Conservation (phyloP, 2,329 filamentous ascomycete species). For the Lecanicillium sp. region DNA sequence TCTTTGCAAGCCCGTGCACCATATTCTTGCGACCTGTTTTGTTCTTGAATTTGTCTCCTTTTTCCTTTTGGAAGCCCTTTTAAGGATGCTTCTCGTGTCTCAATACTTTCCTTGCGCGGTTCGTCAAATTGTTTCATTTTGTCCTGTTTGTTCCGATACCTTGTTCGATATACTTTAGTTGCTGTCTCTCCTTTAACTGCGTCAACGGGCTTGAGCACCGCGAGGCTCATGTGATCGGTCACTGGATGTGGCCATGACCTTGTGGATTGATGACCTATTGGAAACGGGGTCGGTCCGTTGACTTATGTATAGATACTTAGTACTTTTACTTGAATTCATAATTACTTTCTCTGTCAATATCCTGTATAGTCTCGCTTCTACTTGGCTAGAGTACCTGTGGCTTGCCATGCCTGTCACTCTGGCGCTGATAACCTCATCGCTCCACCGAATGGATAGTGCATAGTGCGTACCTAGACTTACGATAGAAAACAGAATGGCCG, state of each 20-base stretch:
- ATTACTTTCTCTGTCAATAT: slow-evolving; percentile 17
- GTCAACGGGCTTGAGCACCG: slow-evolving; percentile 6
- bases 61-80: slow-evolving; percentile 8
- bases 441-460: too few relatives aligned
- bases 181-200: slow-evolving; percentile 10
- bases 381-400: too few relatives aligned
- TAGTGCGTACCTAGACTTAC: too few relatives aligned
- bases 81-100: slow-evolving; percentile 12
- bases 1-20: slow-evolving; percentile 32
- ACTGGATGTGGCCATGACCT: slow-evolving; percentile 2
- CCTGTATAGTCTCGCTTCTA: too few relatives aligned
- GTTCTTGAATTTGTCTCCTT: slow-evolving; percentile 4
- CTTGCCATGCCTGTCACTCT: too few relatives aligned
- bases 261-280: slow-evolving; percentile 7
- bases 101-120: slow-evolving; percentile 16
- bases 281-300: slow-evolving; percentile 20
- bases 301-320: slow-evolving; percentile 28
- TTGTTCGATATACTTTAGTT: slow-evolving; percentile 50
- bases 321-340: slow-evolving; percentile 21
- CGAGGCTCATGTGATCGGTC: slow-evolving; percentile 1
- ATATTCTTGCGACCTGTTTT: slow-evolving; percentile 10
- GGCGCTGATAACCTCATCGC: too few relatives aligned
- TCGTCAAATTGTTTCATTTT: slow-evolving; percentile 25
- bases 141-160: slow-evolving; percentile 41
- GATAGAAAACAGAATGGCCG: too few relatives aligned